Conservation (phyloP, 2,329 filamentous ascomycete genomes). For the Didymella sp. region DNA sequence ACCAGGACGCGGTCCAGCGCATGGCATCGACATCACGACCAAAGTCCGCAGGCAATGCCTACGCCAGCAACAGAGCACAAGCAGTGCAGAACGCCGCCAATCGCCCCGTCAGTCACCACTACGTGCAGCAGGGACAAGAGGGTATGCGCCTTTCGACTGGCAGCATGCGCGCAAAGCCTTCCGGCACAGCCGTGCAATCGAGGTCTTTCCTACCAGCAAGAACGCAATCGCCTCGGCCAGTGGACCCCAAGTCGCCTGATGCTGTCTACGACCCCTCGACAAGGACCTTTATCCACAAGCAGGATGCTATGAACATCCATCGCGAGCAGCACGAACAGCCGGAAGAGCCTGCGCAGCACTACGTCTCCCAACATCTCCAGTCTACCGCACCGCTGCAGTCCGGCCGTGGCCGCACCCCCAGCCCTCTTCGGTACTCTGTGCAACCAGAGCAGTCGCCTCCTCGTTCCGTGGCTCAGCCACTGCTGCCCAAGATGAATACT, state of each 20-base stretch:
- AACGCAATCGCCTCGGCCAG: conserved; percentile 28
- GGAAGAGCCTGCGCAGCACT: conserved; percentile 31
- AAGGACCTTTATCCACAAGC: conserved; percentile 47
- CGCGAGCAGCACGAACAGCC: conserved; percentile 40
- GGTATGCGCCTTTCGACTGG: conserved; percentile 57
- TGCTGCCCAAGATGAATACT: conserved; percentile 9
- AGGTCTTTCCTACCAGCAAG: conserved; percentile 25
- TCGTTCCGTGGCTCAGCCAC: conserved; percentile 21
- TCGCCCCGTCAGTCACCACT: conserved; percentile 53
- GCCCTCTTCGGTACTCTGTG: conserved; percentile 26
- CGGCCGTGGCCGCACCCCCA: conserved; percentile 25
- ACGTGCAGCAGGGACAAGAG: conserved; percentile 43
- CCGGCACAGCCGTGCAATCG: conserved; percentile 55
- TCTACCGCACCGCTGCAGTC: conserved; percentile 20
- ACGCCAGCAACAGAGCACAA: conserved; percentile 38
- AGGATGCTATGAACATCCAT: conserved; percentile 45
- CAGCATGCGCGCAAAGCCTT: conserved; percentile 59
- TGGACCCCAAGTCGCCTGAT: conserved; percentile 48
- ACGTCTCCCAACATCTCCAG: conserved; percentile 30
- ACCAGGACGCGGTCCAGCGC: conserved; percentile 40
- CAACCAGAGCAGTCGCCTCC: conserved; percentile 21
- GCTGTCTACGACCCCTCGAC: conserved; percentile 49
- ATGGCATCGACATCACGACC: conserved; percentile 38
- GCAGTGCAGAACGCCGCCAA: conserved; percentile 47
- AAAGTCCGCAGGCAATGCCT: conserved; percentile 32